These are phyloP conservation scores for Limnomonas spitsbergensis DNA, from an alignment of 139 green algal genomes.

Conservation along the genomic window DNA sequence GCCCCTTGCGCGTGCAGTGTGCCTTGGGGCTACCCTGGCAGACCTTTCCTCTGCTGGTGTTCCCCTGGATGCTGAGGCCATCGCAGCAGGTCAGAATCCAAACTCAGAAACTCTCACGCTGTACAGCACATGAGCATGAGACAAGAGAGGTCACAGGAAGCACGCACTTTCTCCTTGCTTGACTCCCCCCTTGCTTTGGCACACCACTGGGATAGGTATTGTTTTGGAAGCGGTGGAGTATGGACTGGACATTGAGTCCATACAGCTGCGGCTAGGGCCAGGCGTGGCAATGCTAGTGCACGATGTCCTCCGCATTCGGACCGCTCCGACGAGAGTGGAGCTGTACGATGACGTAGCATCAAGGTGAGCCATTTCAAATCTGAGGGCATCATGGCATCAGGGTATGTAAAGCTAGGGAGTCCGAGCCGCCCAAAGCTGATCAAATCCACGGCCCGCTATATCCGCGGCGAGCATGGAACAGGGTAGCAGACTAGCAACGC, in stretches of 20 bases:
- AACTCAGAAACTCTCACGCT: neutral
- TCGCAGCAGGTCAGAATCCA: slow-evolving; percentile 71
- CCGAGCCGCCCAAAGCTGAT: too few relatives aligned
- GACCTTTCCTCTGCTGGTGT: slow-evolving; percentile 62
- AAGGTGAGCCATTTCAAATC: slow-evolving; percentile 39
- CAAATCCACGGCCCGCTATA: too few relatives aligned
- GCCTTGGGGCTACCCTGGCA: slow-evolving; percentile 63
- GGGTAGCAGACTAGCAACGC: too few relatives aligned
- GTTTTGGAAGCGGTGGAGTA: neutral
- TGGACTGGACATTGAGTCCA: neutral
- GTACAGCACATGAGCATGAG: neutral
- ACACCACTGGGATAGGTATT: neutral
- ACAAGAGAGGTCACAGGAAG: too few relatives aligned
- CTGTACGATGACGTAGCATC: slow-evolving; percentile 79
- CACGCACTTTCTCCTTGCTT: too few relatives aligned
- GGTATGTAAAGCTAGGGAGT: neutral
- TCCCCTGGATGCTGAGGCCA: slow-evolving; percentile 72
- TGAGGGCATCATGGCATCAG: neutral
- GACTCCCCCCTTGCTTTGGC: neutral
- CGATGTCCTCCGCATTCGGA: slow-evolving; percentile 63
- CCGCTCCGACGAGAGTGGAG: slow-evolving; percentile 63
- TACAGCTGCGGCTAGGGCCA: slow-evolving; percentile 54
- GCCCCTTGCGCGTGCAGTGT: slow-evolving; percentile 34
- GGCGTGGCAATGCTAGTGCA: slow-evolving; percentile 57
- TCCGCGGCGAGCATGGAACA: too few relatives aligned